Evolutionary conservation across 805 yeast species (phyloP).

Genomic region (Peterozyma toletana): DNA sequence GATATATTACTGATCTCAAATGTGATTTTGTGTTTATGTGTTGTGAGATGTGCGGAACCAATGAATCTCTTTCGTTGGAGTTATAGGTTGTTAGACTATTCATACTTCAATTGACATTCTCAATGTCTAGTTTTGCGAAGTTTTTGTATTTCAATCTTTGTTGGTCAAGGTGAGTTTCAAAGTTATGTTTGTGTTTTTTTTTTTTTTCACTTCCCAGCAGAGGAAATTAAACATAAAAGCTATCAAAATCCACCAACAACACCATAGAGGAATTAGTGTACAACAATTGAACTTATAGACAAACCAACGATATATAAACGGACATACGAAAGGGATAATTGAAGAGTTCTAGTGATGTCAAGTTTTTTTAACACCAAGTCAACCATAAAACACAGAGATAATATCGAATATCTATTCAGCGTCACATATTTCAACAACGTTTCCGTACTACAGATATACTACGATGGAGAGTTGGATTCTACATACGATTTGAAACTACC

Average conservation of each 20-base stretch:
- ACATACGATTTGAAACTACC: conserved; percentile 23
- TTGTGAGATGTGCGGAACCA: conserved; percentile 6
- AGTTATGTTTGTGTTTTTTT: background rate
- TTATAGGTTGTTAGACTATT: background rate
- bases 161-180: background rate
- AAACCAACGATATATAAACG: too few species aligned
- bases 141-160: background rate
- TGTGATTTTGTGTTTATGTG: background rate
- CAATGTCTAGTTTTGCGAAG: too few species aligned
- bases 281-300: too few species aligned
- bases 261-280: too few species aligned
- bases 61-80: background rate
- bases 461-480: conserved; percentile 6
- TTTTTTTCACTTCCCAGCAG: background rate
- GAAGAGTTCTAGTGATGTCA: background rate
- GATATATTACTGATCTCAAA: too few species aligned
- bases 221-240: too few species aligned
- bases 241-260: too few species aligned
- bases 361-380: background rate
- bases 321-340: too few species aligned
- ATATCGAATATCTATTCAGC: background rate
- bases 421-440: conserved; percentile 2
- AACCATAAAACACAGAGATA: background rate
- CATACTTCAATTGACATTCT: too few species aligned
- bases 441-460: conserved; percentile 2